These are phyloP conservation scores for Brassica carinata DNA, from an alignment of 345 rosid genomes.

Conservation along the genomic window DNA sequence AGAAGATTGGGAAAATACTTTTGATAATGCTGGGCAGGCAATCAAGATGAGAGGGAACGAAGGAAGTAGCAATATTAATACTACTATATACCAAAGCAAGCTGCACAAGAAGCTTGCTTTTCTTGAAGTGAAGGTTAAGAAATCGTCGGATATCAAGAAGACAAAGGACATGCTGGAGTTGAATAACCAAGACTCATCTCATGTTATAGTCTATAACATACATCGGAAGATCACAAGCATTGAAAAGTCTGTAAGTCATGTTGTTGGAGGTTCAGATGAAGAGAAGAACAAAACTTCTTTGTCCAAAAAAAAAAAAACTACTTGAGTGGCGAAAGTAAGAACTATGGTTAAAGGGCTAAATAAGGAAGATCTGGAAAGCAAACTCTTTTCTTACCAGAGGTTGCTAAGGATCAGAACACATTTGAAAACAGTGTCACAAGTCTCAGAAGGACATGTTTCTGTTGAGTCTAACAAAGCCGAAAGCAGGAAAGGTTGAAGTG, in stretches of 20 bases:
- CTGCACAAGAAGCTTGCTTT: constrained; percentile 95
- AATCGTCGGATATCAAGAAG: constrained; percentile 85
- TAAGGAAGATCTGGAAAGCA: constrained; percentile 71
- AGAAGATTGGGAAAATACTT: constrained; percentile 36
- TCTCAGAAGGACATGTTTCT: constrained; percentile 34
- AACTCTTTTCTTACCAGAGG: constrained; percentile 85
- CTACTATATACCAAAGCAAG: constrained; percentile 58
- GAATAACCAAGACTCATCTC: constrained; percentile 45
- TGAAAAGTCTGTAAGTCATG: too few relatives aligned
- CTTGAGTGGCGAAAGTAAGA: constrained; percentile 41
- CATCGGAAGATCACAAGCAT: too few relatives aligned
- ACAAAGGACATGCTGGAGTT: constrained; percentile 90
- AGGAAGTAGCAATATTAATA: constrained; percentile 29
- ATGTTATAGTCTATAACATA: too few relatives aligned
- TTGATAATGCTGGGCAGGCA: constrained; percentile 37
- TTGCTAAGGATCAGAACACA: constrained; percentile 67
- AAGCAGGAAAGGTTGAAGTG: constrained; percentile 36
- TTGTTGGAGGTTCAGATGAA: constrained; percentile 47
- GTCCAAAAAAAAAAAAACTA: neutral
- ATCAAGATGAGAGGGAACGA: constrained; percentile 42
- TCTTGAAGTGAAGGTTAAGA: constrained; percentile 90
- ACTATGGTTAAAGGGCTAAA: constrained; percentile 58
- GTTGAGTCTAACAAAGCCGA: constrained; percentile 21
- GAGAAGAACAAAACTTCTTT: constrained; percentile 25
- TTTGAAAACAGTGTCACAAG: constrained; percentile 42